A percentile compares a stretch with the other conserved stretches of the same genome.
These are phyloP conservation scores for Botrytis paeoniae DNA, from an alignment of 2,329 filamentous ascomycete genomes.

Conservation along the genomic window DNA sequence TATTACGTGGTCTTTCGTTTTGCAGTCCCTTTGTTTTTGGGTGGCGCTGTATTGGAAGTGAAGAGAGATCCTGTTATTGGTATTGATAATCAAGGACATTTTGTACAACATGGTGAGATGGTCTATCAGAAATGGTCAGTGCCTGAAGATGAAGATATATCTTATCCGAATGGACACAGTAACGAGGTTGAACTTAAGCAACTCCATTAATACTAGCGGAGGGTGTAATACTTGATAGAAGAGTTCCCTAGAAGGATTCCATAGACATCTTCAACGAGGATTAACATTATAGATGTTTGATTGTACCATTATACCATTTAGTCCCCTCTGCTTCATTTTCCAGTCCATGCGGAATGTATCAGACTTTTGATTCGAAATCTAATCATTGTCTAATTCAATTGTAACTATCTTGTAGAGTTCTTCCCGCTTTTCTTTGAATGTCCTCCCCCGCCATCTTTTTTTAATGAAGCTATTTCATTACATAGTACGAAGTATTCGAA, in stretches of 20 bases:
- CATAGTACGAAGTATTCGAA: not conserved
- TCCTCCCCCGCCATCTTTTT: not conserved
- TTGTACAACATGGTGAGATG: conserved; percentile 10
- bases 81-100: conserved; percentile 1
- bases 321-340: not conserved
- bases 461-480: not conserved
- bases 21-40: not conserved
- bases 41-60: conserved; percentile 5
- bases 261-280: not conserved
- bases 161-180: not conserved
- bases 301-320: not conserved
- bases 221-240: no score
- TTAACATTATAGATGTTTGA: not conserved
- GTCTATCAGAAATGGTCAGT: conserved; percentile 19
- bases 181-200: not conserved
- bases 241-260: not conserved
- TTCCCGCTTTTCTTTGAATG: not conserved
- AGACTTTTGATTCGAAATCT: not conserved
- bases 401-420: not conserved
- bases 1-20: conserved; percentile 11
- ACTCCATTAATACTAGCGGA: not conserved
- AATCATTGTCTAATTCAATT: not conserved
- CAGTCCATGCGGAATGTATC: not conserved
- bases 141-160: not conserved
- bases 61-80: not conserved